Evolutionary conservation across 495 filamentous ascomycete species (phyloP), one percentile per base, ranked within the genome.

Genomic region (Aspergillus nidulans): DNA sequence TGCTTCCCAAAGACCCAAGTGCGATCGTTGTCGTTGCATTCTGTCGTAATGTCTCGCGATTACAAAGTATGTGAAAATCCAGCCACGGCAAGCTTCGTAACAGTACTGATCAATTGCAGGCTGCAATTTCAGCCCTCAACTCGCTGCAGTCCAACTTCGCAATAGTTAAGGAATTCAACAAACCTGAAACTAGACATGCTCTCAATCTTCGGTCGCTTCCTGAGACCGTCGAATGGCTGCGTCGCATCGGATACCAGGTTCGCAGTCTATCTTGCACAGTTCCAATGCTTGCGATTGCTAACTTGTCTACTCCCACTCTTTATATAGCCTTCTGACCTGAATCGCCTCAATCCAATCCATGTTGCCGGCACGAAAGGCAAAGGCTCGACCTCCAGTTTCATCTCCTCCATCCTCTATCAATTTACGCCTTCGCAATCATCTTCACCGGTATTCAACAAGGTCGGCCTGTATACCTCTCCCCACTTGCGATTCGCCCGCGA

Each of bases 341-440:
- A 89, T 58, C 74, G 73, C 3, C 72, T 97, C 32, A 91, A 91
- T 59, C 76, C 84, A 26, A 72, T 95, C 12, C 92, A 97, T 63
- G 85, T 97, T 19, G 87, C 91, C 12, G 92, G 92, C 36, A 96
- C 91, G 12, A 97, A 97, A 74, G 92, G 92, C 54, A 97, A 97
- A 72, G 92, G 92, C 40, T 74, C 74, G 34, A 75, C 75, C 38
- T 72, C 74, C 20, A 67, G 76, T 44, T 77, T 73, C 43, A 72
- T 85, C 54, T 80, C 83, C 34, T 78, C 80, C 16, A 81, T 83
- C 54, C 73, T 88, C 5, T 68, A 77, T 5, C 83, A 87, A 60
- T 86, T 86, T 56, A 71, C 69, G 43, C 51, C 71, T 6, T 79
- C 62, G 49, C 71, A 50, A 59, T 69, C 49, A 67, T 63, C 55